Evolutionary conservation across 305 asterid species (phyloP).

Genomic region (Fraxinus sp.): DNA sequence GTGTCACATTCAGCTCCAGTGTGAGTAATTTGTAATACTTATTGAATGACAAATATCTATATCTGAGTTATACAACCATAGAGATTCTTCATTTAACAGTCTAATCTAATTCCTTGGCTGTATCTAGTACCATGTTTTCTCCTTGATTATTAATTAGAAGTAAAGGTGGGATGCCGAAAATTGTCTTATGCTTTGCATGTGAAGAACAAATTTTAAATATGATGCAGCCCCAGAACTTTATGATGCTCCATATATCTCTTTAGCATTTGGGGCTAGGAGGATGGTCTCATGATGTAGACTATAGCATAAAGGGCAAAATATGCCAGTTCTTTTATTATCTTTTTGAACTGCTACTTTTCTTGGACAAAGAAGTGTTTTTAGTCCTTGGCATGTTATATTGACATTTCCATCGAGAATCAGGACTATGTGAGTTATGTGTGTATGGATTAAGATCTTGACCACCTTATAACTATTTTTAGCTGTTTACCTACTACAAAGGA

Average conservation of each 20-base stretch:
- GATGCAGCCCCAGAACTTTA: neutral
- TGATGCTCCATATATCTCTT: neutral
- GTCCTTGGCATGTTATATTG: conserved; percentile 2
- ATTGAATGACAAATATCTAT: neutral
- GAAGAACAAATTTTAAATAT: conserved; percentile 5
- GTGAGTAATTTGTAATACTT: neutral
- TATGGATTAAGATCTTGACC: neutral
- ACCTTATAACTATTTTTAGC: neutral
- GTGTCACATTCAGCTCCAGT: conserved; percentile 57
- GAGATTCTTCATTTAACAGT: neutral
- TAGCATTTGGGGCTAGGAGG: conserved; percentile 1
- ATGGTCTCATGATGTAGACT: neutral
- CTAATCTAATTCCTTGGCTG: neutral
- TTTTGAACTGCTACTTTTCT: neutral
- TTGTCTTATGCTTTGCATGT: conserved; percentile 13
- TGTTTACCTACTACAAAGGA: conserved; percentile 6
- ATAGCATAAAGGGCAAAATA: conserved; percentile 1
- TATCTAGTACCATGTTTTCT: neutral
- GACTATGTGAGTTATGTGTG: neutral
- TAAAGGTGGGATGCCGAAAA: neutral
- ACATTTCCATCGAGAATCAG: neutral
- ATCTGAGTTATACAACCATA: neutral
- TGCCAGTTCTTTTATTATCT: conserved; percentile 2
- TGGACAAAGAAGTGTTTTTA: neutral
- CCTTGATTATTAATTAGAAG: conserved; percentile 4